Conservation (phyloP, 345 rosid species). For the Raphanus raphanistrum region DNA sequence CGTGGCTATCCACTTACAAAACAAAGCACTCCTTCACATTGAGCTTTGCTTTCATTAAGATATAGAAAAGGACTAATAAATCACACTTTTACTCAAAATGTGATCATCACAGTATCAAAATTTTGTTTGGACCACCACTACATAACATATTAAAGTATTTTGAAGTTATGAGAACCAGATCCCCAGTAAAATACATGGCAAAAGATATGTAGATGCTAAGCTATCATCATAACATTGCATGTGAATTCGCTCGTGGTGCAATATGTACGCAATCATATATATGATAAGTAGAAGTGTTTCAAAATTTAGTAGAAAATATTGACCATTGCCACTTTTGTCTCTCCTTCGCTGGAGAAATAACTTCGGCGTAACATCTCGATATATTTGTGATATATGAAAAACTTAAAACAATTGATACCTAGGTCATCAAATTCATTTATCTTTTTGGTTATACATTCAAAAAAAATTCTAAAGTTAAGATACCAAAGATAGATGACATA, state of each 20-base stretch:
- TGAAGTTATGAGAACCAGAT: slow-evolving; percentile 15
- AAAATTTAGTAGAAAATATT: neutral
- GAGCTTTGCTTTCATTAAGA: neutral
- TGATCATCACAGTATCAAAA: slow-evolving; percentile 25
- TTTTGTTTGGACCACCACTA: slow-evolving; percentile 39
- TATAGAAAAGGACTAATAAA: neutral
- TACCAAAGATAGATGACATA: too few relatives aligned
- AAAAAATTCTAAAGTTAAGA: too few relatives aligned
- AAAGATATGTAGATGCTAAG: slow-evolving; percentile 33
- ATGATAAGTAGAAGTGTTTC: neutral
- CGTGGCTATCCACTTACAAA: slow-evolving; percentile 37
- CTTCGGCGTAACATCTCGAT: neutral
- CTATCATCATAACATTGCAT: slow-evolving; percentile 33
- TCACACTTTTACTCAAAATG: slow-evolving; percentile 7
- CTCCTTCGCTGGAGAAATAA: neutral
- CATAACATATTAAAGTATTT: neutral
- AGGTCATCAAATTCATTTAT: too few relatives aligned
- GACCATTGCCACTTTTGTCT: neutral
- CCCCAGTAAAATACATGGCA: slow-evolving; percentile 7
- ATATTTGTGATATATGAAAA: too few relatives aligned
- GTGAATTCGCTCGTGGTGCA: slow-evolving; percentile 10
- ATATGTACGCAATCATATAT: slow-evolving; percentile 32
- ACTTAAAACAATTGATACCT: too few relatives aligned
- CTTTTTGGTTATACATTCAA: too few relatives aligned
- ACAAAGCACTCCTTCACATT: slow-evolving; percentile 29